Evolutionary conservation across 345 rosid species (phyloP).

Genomic region (Toxicodendron radicans): DNA sequence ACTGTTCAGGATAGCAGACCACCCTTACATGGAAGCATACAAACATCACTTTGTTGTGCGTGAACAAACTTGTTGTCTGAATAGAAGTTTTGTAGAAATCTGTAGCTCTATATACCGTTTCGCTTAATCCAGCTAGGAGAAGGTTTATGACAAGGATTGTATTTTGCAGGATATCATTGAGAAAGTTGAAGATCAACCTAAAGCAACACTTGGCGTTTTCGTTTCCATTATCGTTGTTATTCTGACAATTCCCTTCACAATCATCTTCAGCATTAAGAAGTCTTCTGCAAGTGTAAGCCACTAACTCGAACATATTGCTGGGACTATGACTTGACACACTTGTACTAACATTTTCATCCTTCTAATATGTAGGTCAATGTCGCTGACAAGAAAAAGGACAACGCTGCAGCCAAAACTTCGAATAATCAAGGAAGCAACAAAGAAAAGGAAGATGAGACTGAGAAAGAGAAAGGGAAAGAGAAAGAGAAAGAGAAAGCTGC

Average conservation of each 20-base stretch:
- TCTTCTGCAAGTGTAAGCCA: slow-evolving; percentile 15
- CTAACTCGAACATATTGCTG: not conserved
- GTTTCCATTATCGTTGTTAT: slow-evolving; percentile 34
- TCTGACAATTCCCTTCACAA: slow-evolving; percentile 29
- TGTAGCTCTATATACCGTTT: not conserved
- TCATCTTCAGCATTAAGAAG: slow-evolving; percentile 45
- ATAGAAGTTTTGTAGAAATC: not conserved
- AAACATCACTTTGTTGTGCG: slow-evolving; percentile 30
- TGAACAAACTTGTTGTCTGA: not conserved
- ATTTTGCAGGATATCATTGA: slow-evolving; percentile 41
- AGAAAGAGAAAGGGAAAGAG: slow-evolving; percentile 19
- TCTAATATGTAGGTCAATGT: slow-evolving; percentile 27
- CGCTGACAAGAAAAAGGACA: slow-evolving; percentile 14
- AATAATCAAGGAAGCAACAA: slow-evolving; percentile 9
- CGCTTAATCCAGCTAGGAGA: not conserved
- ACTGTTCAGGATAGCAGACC: slow-evolving; percentile 31
- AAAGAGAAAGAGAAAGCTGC: slow-evolving; percentile 14
- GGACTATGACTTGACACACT: not conserved
- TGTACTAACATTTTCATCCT: not conserved
- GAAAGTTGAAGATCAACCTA: slow-evolving; percentile 58
- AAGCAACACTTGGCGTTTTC: slow-evolving; percentile 40
- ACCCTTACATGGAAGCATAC: slow-evolving; percentile 27
- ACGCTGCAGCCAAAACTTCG: slow-evolving; percentile 11
- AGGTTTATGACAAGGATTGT: not conserved
- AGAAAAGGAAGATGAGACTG: slow-evolving; percentile 15